Base-by-base conservation (phyloP, 176 grass and related monocot genomes). In the Typha latifolia region DNA sequence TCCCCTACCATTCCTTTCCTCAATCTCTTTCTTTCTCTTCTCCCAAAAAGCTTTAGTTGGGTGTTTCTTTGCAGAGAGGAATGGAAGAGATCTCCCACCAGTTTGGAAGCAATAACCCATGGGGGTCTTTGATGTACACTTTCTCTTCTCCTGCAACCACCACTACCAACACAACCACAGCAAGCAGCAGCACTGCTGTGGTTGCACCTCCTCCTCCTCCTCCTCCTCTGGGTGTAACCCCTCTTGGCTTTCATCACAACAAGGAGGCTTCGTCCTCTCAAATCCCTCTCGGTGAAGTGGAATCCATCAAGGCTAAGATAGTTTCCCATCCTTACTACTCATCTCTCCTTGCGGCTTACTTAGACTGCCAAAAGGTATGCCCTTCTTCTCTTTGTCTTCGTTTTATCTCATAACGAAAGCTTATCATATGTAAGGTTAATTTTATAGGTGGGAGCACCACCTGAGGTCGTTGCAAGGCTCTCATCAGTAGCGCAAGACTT, bases 311-410 rank as follows among this genome's bases (percentile, higher is more conserved):
- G 84, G 79, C 94, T 77, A 93, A 83, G 86, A 99, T 99, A 68
- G 83, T 93, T 72, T 93, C 94, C 5, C 94, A 99, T 70, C 94
- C 94, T 3, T 78, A 93, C 83, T 99, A 99, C 66, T 90, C 72
- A 70, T 93, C 83, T 61, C 89, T 99, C 52, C 94, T 99, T 51
- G 81, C 89, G 37, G 94, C 94, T 34, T 99, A 93, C 73, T 87
- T 99, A 66, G 94, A 99, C 77, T 99, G 94, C 79, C 89, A 99
- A 77, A 93, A 99, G 94, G 94, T 80, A 85, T 74, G 74, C 27
- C 32, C 16, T 74, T 62, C n/a, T 57, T 53, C 21, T 32, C 37
- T 74, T 74, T 7, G 26, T 14, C 9, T 31, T 31, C 43, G 5
- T 15, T 19, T 66, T 47, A 49, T 55, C 15, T 66, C 37, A 26